phyloP scores from a whole-genome alignment of 1,284 basidiomycete genomes.

The Apiotrichum domesticum region DNA sequence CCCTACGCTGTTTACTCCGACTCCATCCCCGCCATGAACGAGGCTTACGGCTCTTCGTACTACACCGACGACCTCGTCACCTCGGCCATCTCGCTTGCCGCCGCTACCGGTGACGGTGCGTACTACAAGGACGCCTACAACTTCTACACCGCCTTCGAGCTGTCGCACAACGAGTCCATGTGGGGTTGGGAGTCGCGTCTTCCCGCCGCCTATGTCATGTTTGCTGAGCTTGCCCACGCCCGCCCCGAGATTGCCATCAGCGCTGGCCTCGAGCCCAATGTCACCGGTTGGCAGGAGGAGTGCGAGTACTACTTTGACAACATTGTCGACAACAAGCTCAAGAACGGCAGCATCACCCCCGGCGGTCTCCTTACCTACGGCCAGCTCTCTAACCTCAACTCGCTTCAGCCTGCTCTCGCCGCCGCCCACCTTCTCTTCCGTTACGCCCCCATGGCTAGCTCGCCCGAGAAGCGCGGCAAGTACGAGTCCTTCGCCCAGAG shows the following conservation, averaged over 20 bases:
- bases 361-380: conserved; percentile 72
- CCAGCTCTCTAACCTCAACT: conserved; percentile 69
- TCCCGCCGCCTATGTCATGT: conserved; percentile 67
- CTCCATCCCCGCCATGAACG: conserved; percentile 59
- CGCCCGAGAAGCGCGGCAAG: conserved; percentile 53
- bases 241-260: conserved; percentile 55
- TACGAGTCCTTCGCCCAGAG: conserved; percentile 47
- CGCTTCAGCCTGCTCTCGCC: conserved; percentile 78
- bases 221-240: conserved; percentile 48
- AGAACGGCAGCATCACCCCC: conserved; percentile 55
- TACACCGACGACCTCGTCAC: conserved; percentile 50
- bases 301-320: conserved; percentile 70
- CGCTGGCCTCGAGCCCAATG: conserved; percentile 52
- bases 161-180: conserved; percentile 55
- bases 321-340: conserved; percentile 56
- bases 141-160: conserved; percentile 57
- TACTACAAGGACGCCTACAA: conserved; percentile 61
- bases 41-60: conserved; percentile 65
- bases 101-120: conserved; percentile 58
- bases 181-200: conserved; percentile 86
- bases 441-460: conserved; percentile 67
- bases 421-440: conserved; percentile 70
- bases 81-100: conserved; percentile 67
- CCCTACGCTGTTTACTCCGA: conserved; percentile 39
- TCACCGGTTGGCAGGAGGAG: conserved; percentile 61